Conservation (phyloP, 257 asterid species). For the Echium plantagineum region DNA sequence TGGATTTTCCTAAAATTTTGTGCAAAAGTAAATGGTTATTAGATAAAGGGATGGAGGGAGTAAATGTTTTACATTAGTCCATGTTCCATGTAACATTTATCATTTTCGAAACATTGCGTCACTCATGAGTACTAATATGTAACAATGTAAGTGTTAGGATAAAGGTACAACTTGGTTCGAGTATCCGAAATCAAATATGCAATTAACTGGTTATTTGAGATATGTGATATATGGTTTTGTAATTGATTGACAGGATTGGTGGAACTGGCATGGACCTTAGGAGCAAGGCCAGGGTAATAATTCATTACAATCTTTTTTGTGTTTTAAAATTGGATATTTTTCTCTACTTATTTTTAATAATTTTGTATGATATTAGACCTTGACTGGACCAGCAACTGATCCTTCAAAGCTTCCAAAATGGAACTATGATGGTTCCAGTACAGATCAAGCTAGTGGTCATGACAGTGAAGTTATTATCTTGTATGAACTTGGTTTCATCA, state of each 20-base stretch:
- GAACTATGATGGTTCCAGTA: constrained; percentile 97
- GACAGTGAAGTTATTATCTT: constrained; percentile 91
- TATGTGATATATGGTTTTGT: not conserved
- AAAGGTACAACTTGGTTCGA: no score
- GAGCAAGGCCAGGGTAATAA: constrained; percentile 81
- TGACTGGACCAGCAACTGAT: constrained; percentile 47
- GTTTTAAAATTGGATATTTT: not conserved
- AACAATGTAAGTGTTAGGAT: no score
- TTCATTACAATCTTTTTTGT: not conserved
- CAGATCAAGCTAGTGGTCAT: constrained; percentile 91
- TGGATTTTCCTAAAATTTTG: no score
- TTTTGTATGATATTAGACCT: constrained; percentile 40
- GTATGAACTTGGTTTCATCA: constrained; percentile 27
- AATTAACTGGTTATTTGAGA: no score
- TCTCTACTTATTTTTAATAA: not conserved
- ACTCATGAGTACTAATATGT: no score
- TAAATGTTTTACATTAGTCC: no score
- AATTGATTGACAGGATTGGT: constrained; percentile 56
- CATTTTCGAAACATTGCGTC: no score
- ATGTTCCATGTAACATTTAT: no score
- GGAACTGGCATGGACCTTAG: constrained; percentile 94
- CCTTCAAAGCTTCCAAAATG: constrained; percentile 82
- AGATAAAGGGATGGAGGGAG: no score
- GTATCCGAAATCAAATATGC: no score
- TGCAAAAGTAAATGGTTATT: no score